Percentiles rank a stretch among this genome's conserved stretches.
phyloP scores from a whole-genome alignment of 352 stramenopile species.

The Globisporangium carolinianum region DNA sequence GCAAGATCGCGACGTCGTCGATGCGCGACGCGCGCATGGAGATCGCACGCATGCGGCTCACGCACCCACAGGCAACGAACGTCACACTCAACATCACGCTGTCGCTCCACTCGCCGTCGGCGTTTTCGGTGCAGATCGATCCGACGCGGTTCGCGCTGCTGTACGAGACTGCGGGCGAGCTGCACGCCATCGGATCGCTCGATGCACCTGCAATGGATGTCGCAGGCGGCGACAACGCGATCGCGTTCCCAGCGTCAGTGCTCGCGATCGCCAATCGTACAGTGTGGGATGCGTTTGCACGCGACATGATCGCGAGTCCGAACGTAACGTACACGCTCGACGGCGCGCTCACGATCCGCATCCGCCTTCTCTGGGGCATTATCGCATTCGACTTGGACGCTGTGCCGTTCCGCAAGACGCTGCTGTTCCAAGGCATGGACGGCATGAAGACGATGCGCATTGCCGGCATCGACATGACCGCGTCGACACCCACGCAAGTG shows the following conservation, averaged over 20 bases:
- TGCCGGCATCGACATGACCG: constrained; percentile 43
- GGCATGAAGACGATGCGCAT: constrained; percentile 64
- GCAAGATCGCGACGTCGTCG: constrained; percentile 40
- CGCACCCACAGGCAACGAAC: constrained; percentile 17
- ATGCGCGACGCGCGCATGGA: constrained; percentile 56
- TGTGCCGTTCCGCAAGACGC: constrained; percentile 42
- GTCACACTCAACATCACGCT: constrained; percentile 50
- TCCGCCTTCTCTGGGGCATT: constrained; percentile 42
- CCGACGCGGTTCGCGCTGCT: constrained; percentile 41
- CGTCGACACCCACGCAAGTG: constrained; percentile 53
- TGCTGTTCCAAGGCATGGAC: constrained; percentile 57
- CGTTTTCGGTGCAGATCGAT: constrained; percentile 40
- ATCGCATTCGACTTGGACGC: constrained; percentile 38
- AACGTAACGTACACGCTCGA: constrained; percentile 45
- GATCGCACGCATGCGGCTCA: constrained; percentile 55
- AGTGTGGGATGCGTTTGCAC: constrained; percentile 58
- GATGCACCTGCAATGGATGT: constrained; percentile 41
- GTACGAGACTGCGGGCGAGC: constrained; percentile 17
- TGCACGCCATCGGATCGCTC: constrained; percentile 36
- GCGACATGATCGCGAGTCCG: constrained; percentile 47
- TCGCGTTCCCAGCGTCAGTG: constrained; percentile 39
- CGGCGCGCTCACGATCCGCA: constrained; percentile 37
- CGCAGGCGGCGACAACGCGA: constrained; percentile 35
- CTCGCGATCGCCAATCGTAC: constrained; percentile 49
- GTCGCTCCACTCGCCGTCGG: constrained; percentile 37